Evolutionary conservation across 192 early-diverging fungal genomes (phyloP).

Genomic region (Rhizoclosmatium globosum): DNA sequence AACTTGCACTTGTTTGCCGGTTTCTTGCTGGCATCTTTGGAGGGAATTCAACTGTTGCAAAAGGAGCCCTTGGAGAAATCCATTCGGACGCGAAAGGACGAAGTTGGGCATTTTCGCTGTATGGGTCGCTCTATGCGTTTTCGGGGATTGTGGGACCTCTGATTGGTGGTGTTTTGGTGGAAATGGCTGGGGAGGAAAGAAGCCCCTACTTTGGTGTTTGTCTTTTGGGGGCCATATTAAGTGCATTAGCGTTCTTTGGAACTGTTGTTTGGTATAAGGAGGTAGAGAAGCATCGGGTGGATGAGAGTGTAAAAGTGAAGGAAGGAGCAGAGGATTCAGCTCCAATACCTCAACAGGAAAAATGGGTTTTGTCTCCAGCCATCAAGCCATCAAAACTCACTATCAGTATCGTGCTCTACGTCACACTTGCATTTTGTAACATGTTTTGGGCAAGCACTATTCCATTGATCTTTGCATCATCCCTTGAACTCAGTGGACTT

Average conservation of each 20-base stretch:
- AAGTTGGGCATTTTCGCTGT: constrained; percentile 56
- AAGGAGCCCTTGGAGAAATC: constrained; percentile 58
- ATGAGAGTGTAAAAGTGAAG: neutral
- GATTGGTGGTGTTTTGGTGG: constrained; percentile 30
- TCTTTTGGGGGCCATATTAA: neutral
- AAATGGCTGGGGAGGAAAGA: too few relatives aligned
- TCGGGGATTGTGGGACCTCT: constrained; percentile 35
- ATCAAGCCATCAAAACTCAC: constrained; percentile 15
- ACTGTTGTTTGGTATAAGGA: neutral
- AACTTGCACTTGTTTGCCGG: constrained; percentile 39
- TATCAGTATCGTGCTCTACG: constrained; percentile 42
- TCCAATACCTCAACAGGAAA: neutral
- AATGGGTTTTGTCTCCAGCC: too few relatives aligned
- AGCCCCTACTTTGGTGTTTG: neutral
- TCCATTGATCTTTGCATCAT: constrained; percentile 53
- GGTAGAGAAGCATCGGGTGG: neutral
- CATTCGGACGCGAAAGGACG: constrained; percentile 33
- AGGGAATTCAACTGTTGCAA: constrained; percentile 55
- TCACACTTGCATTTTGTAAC: constrained; percentile 56
- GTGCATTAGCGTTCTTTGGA: neutral
- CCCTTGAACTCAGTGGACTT: constrained; percentile 24
- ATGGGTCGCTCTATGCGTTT: constrained; percentile 52
- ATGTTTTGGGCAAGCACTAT: constrained; percentile 50
- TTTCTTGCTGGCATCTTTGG: constrained; percentile 60
- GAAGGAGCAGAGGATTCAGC: neutral